Percentiles rank a stretch among this genome's conserved stretches.
Evolutionary conservation across 352 stramenopile genomes (phyloP).

Genomic region (Globisporangium perplexum): DNA sequence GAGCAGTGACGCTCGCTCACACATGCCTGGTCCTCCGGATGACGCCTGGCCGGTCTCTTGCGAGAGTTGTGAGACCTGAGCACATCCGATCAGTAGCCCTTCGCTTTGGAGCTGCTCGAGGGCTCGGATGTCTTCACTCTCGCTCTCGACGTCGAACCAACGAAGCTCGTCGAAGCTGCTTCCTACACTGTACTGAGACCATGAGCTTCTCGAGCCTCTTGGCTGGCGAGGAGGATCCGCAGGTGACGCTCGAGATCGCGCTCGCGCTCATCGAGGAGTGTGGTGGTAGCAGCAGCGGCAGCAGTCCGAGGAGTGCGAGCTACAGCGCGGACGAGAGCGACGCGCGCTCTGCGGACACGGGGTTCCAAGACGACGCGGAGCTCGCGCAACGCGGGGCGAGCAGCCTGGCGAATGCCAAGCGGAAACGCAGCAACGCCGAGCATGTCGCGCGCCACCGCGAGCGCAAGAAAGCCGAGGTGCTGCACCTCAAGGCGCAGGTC

Average conservation of each 20-base stretch:
- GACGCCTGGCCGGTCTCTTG: no score
- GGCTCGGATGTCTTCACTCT: no score
- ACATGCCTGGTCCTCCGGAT: no score
- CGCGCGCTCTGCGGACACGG: neutral
- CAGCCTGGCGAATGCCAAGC: neutral
- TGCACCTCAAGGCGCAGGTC: conserved; percentile 2
- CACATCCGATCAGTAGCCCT: no score
- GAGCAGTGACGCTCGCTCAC: no score
- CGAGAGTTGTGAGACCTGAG: no score
- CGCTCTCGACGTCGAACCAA: no score
- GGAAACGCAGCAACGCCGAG: conserved; percentile 7
- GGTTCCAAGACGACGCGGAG: neutral
- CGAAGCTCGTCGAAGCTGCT: no score
- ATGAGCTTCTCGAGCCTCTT: conserved; percentile 10
- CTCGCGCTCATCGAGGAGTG: conserved; percentile 16
- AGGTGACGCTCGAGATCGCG: conserved; percentile 15
- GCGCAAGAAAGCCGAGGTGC: conserved; percentile 8
- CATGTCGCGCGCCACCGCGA: conserved; percentile 9
- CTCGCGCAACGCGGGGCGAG: no score
- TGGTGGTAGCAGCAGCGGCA: neutral
- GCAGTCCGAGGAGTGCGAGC: neutral
- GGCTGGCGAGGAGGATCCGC: conserved; percentile 8
- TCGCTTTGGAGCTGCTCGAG: no score
- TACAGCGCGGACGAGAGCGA: neutral
- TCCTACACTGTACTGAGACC: no score